A percentile compares a stretch with the other conserved stretches of the same genome.
Evolutionary conservation across 495 filamentous ascomycete genomes (phyloP).

Genomic region (Penicillium psychrofluorescens): DNA sequence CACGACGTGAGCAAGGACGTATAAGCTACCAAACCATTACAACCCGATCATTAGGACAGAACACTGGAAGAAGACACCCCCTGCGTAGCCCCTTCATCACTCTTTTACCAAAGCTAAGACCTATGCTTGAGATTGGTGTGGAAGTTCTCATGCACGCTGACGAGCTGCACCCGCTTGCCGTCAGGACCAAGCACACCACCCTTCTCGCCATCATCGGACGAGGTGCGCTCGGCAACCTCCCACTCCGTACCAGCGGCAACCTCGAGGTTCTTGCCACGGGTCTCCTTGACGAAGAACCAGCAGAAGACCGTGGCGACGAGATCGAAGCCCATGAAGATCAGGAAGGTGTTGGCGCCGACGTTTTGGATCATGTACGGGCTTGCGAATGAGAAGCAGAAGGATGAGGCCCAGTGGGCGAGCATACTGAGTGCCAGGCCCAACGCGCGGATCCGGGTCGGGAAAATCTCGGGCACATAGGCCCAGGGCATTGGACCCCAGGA

Average conservation of each 20-base stretch:
- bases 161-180: constrained; percentile 12
- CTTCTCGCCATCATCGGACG: constrained; percentile 10
- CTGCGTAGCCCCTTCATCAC: too few relatives aligned
- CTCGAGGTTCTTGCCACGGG: constrained; percentile 19
- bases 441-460: constrained; percentile 20
- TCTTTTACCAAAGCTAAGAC: background rate
- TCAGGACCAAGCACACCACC: constrained; percentile 5
- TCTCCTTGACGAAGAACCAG: constrained; percentile 21
- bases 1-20: too few relatives aligned
- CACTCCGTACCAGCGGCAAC: constrained; percentile 19
- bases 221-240: constrained; percentile 15
- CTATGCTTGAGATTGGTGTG: constrained; percentile 12
- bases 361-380: constrained; percentile 21
- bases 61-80: too few relatives aligned
- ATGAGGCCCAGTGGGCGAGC: constrained; percentile 21
- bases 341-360: constrained; percentile 18
- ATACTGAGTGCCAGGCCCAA: constrained; percentile 20
- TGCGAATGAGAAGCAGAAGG: constrained; percentile 22
- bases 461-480: constrained; percentile 23
- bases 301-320: constrained; percentile 13
- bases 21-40: too few relatives aligned
- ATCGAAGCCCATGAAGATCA: constrained; percentile 22
- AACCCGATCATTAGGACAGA: too few relatives aligned
- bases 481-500: constrained; percentile 18
- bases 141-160: constrained; percentile 18